Conservation (phyloP, 2,329 filamentous ascomycete species). For the Cephalotrichum gorgonifer region DNA sequence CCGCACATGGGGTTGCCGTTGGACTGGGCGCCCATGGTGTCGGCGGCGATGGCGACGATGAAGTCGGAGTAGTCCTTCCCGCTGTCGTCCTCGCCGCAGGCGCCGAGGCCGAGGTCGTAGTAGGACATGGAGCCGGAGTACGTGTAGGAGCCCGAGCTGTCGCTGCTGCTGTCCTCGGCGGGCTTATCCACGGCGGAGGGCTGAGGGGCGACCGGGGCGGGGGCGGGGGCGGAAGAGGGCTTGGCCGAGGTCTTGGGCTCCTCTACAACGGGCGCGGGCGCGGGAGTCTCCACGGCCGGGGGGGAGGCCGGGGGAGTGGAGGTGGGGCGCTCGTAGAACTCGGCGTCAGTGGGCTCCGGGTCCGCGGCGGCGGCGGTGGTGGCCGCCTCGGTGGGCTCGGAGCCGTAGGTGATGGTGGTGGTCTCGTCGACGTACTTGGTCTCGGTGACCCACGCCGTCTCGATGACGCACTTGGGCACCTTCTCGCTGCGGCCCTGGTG, state of each 20-base stretch:
- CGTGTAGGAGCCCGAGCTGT: slow-evolving; percentile 13
- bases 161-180: no score
- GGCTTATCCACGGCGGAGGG: background rate
- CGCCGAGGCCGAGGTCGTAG: slow-evolving; percentile 58
- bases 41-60: slow-evolving; percentile 59
- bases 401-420: slow-evolving; percentile 6
- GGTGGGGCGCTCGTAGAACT: slow-evolving; percentile 15
- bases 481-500: slow-evolving; percentile 1
- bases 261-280: slow-evolving; percentile 5
- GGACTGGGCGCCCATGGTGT: slow-evolving; percentile 51
- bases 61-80: slow-evolving; percentile 42
- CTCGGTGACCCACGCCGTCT: slow-evolving; percentile 20
- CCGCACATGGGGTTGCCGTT: slow-evolving; percentile 65
- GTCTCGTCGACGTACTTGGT: slow-evolving; percentile 11
- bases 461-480: slow-evolving; percentile 28
- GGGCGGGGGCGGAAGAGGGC: slow-evolving; percentile 9
- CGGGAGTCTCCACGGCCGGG: slow-evolving; percentile 6
- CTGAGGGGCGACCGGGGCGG: background rate
- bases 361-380: no score
- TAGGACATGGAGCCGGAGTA: slow-evolving; percentile 61
- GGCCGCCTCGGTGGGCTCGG: slow-evolving; percentile 10
- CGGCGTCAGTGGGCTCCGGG: slow-evolving; percentile 7
- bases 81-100: slow-evolving; percentile 55
- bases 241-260: slow-evolving; percentile 6
- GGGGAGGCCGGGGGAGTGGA: background rate